Percentiles rank a stretch among this genome's conserved stretches.
Conservation (phyloP, 805 yeast genomes). For the Priceomyces castillae region DNA sequence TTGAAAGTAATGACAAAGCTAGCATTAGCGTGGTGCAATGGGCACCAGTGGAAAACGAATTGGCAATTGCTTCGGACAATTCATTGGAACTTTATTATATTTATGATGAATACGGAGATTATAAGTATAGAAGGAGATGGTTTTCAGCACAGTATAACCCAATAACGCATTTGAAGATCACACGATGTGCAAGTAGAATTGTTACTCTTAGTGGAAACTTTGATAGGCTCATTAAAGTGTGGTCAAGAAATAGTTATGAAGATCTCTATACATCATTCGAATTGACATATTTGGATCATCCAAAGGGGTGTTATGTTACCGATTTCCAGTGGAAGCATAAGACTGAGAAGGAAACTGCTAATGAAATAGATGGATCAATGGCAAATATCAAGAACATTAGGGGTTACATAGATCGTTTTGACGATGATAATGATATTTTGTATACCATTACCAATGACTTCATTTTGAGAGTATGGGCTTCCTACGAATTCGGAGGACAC, state of each 20-base stretch:
- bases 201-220: constrained; percentile 56
- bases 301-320: constrained; percentile 45
- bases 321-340: constrained; percentile 55
- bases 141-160: constrained; percentile 56
- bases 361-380: constrained; percentile 19
- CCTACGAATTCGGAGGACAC: constrained; percentile 58
- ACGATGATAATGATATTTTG: constrained; percentile 39
- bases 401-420: constrained; percentile 27
- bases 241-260: constrained; percentile 74
- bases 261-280: constrained; percentile 59
- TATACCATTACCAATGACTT: constrained; percentile 65
- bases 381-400: constrained; percentile 35
- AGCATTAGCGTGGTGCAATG: constrained; percentile 46
- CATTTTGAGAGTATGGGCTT: constrained; percentile 65
- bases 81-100: constrained; percentile 54
- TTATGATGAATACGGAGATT: constrained; percentile 44
- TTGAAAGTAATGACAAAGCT: constrained; percentile 13
- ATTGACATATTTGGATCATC: constrained; percentile 65
- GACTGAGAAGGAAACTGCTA: constrained; percentile 7
- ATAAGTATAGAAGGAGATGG: constrained; percentile 42
- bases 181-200: constrained; percentile 67
- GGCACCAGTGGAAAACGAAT: constrained; percentile 53
- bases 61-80: constrained; percentile 56
- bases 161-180: constrained; percentile 52
- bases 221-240: constrained; percentile 70